Percentiles rank a stretch among this genome's conserved stretches.
Evolutionary conservation across 257 asterid species (phyloP).

Genomic region (Penstemon barbatus): DNA sequence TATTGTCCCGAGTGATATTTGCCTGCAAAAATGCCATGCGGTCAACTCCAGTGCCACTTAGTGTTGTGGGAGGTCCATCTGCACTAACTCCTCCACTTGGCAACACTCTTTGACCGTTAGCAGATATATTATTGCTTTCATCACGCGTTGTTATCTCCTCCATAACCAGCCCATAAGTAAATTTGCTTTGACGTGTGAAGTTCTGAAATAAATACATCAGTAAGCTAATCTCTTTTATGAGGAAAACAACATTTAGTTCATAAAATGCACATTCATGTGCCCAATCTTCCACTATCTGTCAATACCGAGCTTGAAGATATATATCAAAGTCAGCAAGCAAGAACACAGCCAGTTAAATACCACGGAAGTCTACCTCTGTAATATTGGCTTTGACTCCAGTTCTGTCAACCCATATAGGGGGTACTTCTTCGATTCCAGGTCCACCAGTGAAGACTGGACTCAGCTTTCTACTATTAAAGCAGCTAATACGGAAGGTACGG

Average conservation of each 20-base stretch:
- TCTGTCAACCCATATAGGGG: constrained; percentile 78
- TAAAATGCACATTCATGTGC: background rate
- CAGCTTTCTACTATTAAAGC: constrained; percentile 87
- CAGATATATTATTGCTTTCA: background rate
- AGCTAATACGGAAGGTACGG: constrained; percentile 86
- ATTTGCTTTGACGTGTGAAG: background rate
- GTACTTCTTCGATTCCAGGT: background rate
- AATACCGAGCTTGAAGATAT: background rate
- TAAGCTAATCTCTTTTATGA: background rate
- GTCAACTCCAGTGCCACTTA: constrained; percentile 97
- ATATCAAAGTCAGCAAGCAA: background rate
- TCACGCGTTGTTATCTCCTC: constrained; percentile 79
- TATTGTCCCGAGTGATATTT: constrained; percentile 93
- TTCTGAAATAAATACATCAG: background rate
- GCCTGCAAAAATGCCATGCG: constrained; percentile 90
- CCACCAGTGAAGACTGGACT: background rate
- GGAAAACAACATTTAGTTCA: background rate
- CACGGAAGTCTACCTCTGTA: background rate
- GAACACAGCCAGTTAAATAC: background rate
- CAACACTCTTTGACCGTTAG: background rate
- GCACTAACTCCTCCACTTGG: constrained; percentile 93
- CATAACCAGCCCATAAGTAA: constrained; percentile 51
- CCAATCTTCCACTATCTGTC: background rate
- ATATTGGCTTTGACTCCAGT: constrained; percentile 72
- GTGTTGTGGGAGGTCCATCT: constrained; percentile 99